A percentile compares a stretch with the other conserved stretches of the same genome.
Conservation (phyloP, 352 stramenopile genomes). For the Phytopythium helicoides region DNA sequence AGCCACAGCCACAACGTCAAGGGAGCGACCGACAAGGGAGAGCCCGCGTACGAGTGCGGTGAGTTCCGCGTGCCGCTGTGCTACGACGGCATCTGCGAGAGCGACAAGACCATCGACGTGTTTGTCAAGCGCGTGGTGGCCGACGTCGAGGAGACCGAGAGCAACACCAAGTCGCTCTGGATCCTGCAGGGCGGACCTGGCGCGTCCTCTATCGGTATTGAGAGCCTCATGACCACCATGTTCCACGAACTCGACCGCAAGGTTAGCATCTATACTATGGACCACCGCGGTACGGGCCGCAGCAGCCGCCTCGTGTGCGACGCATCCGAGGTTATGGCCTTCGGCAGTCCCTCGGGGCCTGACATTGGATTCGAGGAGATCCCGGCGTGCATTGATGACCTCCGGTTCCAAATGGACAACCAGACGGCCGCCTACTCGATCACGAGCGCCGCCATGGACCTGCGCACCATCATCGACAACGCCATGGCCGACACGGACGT, state of each 20-base stretch:
- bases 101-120: constrained; percentile 46
- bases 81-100: constrained; percentile 62
- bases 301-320: constrained; percentile 56
- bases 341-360: constrained; percentile 48
- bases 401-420: constrained; percentile 72
- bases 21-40: neutral
- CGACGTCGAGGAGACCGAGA: constrained; percentile 1
- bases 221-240: constrained; percentile 58
- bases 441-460: constrained; percentile 68
- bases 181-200: constrained; percentile 69
- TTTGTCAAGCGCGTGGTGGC: constrained; percentile 59
- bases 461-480: constrained; percentile 50
- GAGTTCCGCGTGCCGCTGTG: constrained; percentile 69
- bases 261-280: constrained; percentile 68
- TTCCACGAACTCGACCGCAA: constrained; percentile 44
- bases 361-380: constrained; percentile 55
- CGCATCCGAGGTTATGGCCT: constrained; percentile 41
- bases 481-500: constrained; percentile 49
- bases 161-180: constrained; percentile 50
- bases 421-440: constrained; percentile 67
- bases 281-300: constrained; percentile 60
- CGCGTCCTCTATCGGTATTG: constrained; percentile 68
- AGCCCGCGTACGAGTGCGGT: constrained; percentile 51
- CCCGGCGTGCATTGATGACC: constrained; percentile 65
- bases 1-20: constrained; percentile 9